Evolutionary conservation across 2,329 filamentous ascomycete species (phyloP), one percentile per base, ranked within the genome.

Genomic region (Fusarium xylarioides): DNA sequence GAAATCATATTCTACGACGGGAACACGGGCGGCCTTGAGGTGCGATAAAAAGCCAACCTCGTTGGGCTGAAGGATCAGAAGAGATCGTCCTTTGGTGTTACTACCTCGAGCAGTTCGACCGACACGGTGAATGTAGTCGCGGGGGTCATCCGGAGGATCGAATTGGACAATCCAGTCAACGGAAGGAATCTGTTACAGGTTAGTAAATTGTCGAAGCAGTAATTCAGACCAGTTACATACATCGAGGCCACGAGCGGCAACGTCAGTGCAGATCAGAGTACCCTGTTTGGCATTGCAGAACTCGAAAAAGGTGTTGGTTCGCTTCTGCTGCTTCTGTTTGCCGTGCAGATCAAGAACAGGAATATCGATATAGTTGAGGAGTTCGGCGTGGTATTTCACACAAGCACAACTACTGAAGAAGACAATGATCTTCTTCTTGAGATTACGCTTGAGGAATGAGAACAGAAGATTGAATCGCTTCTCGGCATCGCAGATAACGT

Each of bases 271-370:
- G 76, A 99, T 96, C 60, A 99, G 84, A 2, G 93, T 97, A 30
- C 95, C 96, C 74, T 93, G 90, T 74, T 91, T 91, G 23, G 95
- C 87, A 71, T 89, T 89, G 82, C 86, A 87, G 81, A 99, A 99
- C 81, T 98, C 95, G 82, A 98, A 99, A 82, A 99, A 99, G 2
- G 95, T 97, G 80, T 97, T 97, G 30, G 96, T 99, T n/a, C 96
- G 93, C 83, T 97, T 97, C 83, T 98, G 95, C 83, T 99, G 96
- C 84, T 99, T 99, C 84, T 97, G 94, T 85, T 99, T 98, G 75
- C 95, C 96, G 82, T 97, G 94, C 12, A 97, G 87, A 76, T 94
- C 92, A 47, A 97, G 88, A 6, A 97, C 93, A 10, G 93, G 95
- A 44, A 98, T 88, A 82, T 98, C 96, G 78, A 98, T 98, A 85